Conservation (phyloP, 371 early-diverging fungal species). For the Haplosporangium sp. region DNA sequence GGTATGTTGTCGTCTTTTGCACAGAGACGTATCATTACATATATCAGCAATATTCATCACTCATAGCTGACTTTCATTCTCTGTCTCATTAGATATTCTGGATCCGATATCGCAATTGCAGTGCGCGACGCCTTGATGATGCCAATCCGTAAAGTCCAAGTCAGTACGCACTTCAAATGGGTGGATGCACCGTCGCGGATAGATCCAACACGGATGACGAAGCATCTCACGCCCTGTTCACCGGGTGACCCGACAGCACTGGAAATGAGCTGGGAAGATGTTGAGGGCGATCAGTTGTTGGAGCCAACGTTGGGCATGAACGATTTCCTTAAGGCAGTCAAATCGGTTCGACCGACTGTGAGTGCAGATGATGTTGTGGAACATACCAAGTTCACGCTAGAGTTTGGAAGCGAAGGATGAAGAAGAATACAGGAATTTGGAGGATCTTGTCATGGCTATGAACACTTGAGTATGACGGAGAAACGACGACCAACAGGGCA, state of each 20-base stretch:
- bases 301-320: conserved; percentile 89
- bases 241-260: conserved; percentile 92
- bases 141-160: conserved; percentile 95
- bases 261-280: conserved; percentile 92
- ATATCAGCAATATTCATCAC: no score
- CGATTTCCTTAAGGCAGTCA: conserved; percentile 89
- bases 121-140: conserved; percentile 97
- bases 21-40: no score
- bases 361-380: conserved; percentile 82
- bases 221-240: conserved; percentile 92
- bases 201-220: conserved; percentile 62
- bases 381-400: conserved; percentile 90
- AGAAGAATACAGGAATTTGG: neutral
- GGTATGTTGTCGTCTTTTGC: conserved; percentile 58
- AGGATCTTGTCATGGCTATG: neutral
- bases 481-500: no score
- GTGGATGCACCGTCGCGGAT: conserved; percentile 78
- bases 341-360: conserved; percentile 87
- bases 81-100: conserved; percentile 75
- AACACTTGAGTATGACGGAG: no score
- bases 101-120: conserved; percentile 93
- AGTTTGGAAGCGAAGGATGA: conserved; percentile 87
- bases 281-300: conserved; percentile 85
- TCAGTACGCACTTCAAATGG: conserved; percentile 94
- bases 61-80: neutral